Evolutionary conservation across 2,329 filamentous ascomycete species (phyloP), one percentile per base, ranked within the genome.

Genomic region (Alternaria sp.): DNA sequence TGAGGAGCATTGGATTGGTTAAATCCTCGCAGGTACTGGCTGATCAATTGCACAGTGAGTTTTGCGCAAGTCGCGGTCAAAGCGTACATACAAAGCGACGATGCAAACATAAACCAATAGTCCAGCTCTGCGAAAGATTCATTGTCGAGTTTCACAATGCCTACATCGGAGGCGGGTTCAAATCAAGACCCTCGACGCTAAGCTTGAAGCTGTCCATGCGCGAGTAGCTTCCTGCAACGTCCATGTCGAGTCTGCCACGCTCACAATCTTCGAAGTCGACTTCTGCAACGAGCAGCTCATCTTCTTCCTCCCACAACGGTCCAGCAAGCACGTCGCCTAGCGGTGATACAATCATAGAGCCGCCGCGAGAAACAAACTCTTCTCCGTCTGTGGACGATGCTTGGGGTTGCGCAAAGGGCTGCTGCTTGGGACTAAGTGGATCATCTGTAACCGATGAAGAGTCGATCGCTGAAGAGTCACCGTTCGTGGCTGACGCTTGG

Each of bases 181-280:
- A 68, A 71, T 88, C 86, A 67, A 89, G 67, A 0, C 87, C 87
- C 52, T 88, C 83, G 3, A 89, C 87, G 0, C 79, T 85, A 56
- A 89, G 72, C 65, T 83, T 83, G 72, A 89, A 89, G 16, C 85
- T 81, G 73, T 89, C 89, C 63, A 85, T 91, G 75, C 93, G 85
- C 3, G 92, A 94, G 78, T 96, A 97, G 73, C 90, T 93, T 0
- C 94, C 94, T 2, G 88, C 92, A 38, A 92, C 88, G 81, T 97
- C 94, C 47, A 97, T 77, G 76, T 97, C 93, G 65, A 97, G 76
- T 53, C 92, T 83, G 0, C 93, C 94, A 9, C 92, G 84, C 66
- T 93, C 87, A 69, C 94, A 97, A 67, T 97, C 93, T 48, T 96
- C 91, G 71, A 97, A 90, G 72, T 97, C 93, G 4, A 94, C 89